These are phyloP conservation scores for Phialocephala subalpina DNA, from an alignment of 2,329 filamentous ascomycete species.

Conservation along the genomic window DNA sequence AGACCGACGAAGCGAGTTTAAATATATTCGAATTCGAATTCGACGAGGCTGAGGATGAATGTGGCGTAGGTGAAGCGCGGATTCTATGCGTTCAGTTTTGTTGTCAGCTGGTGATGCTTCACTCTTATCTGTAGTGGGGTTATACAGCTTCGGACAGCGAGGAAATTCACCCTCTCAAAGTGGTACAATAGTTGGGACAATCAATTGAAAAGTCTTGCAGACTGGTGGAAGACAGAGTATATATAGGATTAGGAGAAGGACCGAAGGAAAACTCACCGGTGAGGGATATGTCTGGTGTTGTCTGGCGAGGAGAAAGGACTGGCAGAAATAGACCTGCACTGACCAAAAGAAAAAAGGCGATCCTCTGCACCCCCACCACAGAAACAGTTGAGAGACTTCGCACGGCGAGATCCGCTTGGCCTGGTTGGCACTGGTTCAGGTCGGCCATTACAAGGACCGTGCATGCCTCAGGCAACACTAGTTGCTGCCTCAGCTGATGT, in stretches of 20 bases:
- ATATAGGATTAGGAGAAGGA: slow-evolving; percentile 4
- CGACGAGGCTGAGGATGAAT: slow-evolving; percentile 6
- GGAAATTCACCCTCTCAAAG: slow-evolving; percentile 9
- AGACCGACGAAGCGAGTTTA: background rate
- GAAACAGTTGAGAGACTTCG: slow-evolving; percentile 2
- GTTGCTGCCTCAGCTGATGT: background rate
- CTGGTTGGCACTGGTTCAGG: background rate
- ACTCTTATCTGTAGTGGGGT: slow-evolving; percentile 28
- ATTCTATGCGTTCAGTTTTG: slow-evolving; percentile 1
- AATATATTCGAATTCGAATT: background rate
- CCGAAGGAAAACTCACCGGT: slow-evolving; percentile 21
- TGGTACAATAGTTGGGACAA: background rate
- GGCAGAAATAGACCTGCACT: no score
- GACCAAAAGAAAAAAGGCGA: slow-evolving; percentile 11
- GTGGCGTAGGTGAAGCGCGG: slow-evolving; percentile 5
- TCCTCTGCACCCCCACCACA: background rate
- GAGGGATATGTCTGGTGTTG: slow-evolving; percentile 24
- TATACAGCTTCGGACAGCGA: slow-evolving; percentile 20
- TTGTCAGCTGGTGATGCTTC: slow-evolving; percentile 22
- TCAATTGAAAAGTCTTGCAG: slow-evolving; percentile 4
- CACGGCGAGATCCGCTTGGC: background rate
- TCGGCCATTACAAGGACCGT: background rate
- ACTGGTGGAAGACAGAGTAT: background rate
- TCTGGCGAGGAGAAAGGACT: slow-evolving; percentile 4
- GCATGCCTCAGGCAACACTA: background rate